Evolutionary conservation across 805 yeast species (phyloP), one percentile per base, ranked within the genome.

Genomic region (Ogataea trehaloabstinens): DNA sequence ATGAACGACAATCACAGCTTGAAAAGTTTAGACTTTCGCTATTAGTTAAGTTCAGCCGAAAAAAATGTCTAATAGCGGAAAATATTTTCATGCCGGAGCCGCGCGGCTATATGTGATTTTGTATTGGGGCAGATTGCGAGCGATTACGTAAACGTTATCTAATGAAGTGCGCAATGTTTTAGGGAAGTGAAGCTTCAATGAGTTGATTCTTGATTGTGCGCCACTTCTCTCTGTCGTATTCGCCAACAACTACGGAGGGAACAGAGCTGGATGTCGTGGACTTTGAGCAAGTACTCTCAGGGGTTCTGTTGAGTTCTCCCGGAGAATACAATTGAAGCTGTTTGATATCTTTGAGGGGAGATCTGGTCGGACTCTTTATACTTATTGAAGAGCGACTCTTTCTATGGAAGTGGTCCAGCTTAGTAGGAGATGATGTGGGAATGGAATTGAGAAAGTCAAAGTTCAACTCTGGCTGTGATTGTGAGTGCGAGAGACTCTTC

Each of bases 181-280:
- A n/a, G n/a, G n/a, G n/a, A n/a, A n/a, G n/a, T n/a, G n/a, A n/a
- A n/a, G n/a, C 52, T 8, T 34, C 28, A 3, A 40, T 19, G 16
- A 46, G 35, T 33, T 49, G 41, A 25, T 56, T 49, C 35, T 71
- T 69, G 44, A 79, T 64, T 0, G 77, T 73, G 40, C 73, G 64
- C 85, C 85, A 79, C 54, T 80, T 80, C 53, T 80, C 86, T 49
- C 73, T 63, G 50, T 80, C 86, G 52, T 80, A 80, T 51, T 77
- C 78, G 0, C 85, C 85, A 39, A 79, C 70, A 3, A 76, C 79
- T 10, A 71, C 77, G 28, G 79, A 68, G 1, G 85, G 85, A 27
- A 66, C 69, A 44, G 51, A 72, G 60, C 60, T 76, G 52, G 29
- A 61, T 13, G 46, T 39, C 16, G 57, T 46, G 6, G 35, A 19